These are phyloP conservation scores for Hygrophila difformis DNA, from an alignment of 257 asterid genomes.

Conservation along the genomic window DNA sequence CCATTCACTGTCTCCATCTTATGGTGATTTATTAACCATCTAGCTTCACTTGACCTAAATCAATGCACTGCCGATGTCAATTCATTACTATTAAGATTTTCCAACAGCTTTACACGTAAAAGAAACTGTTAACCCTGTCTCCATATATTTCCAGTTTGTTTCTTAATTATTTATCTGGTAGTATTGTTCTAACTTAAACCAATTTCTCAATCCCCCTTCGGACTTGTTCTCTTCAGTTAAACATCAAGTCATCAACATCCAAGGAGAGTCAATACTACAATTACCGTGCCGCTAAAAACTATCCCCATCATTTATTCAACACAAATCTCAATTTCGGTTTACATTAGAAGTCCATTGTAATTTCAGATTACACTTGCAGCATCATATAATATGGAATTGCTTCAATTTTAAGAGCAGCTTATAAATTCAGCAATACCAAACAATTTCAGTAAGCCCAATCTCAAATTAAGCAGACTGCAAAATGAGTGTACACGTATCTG, in stretches of 20 bases:
- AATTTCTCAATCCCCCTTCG: too few species aligned
- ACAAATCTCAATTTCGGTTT: neutral
- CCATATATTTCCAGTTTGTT: neutral
- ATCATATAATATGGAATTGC: neutral
- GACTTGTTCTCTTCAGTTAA: slow-evolving; percentile 2
- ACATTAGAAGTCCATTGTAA: neutral
- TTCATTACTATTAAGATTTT: slow-evolving; percentile 4
- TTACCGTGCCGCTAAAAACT: slow-evolving; percentile 4
- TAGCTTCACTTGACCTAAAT: neutral
- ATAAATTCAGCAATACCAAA: neutral
- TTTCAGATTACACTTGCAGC: neutral
- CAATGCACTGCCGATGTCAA: neutral
- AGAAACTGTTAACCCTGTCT: neutral
- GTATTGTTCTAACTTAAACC: neutral
- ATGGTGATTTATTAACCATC: neutral
- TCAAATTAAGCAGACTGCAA: neutral
- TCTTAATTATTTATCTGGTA: neutral
- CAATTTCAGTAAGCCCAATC: neutral
- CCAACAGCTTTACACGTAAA: neutral
- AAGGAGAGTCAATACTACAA: neutral
- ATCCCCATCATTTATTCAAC: neutral
- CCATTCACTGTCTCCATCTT: neutral
- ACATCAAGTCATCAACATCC: slow-evolving; percentile 1
- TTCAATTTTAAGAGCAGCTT: neutral
- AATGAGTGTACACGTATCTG: too few species aligned